Evolutionary conservation across 2,329 filamentous ascomycete genomes (phyloP).

Genomic region (Neocucurbitaria cava): DNA sequence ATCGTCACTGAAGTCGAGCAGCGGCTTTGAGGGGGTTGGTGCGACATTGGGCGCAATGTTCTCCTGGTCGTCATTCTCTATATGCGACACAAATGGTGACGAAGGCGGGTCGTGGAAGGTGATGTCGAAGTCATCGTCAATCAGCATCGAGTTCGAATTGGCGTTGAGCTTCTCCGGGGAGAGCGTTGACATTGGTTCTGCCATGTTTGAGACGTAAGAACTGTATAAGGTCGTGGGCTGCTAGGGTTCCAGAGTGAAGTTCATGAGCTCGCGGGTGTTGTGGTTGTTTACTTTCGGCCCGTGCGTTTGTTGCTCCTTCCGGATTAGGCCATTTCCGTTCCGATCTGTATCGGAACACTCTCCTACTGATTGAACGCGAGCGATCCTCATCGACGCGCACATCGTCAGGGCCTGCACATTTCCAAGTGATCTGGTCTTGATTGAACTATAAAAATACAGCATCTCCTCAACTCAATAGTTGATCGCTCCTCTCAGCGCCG

Average conservation of each 20-base stretch:
- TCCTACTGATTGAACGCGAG: background rate
- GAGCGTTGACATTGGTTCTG: slow-evolving; percentile 40
- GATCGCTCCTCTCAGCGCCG: slow-evolving; percentile 53
- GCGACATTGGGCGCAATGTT: slow-evolving; percentile 39
- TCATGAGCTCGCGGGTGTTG: slow-evolving; percentile 9
- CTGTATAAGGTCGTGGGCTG: slow-evolving; percentile 19
- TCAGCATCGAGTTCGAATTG: slow-evolving; percentile 22
- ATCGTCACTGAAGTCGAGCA: slow-evolving; percentile 32
- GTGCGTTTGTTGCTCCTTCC: slow-evolving; percentile 15
- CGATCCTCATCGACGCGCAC: background rate
- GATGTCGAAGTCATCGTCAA: slow-evolving; percentile 44
- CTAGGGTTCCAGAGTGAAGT: slow-evolving; percentile 21
- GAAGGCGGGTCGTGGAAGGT: slow-evolving; percentile 53
- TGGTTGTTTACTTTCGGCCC: slow-evolving; percentile 19
- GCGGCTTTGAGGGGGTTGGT: slow-evolving; percentile 32
- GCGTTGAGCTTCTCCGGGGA: slow-evolving; percentile 41
- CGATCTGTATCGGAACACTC: background rate
- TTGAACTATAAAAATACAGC: slow-evolving; percentile 1
- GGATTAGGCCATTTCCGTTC: slow-evolving; percentile 12
- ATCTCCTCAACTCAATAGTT: slow-evolving; percentile 30
- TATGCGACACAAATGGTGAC: slow-evolving; percentile 57
- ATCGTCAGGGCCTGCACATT: too few relatives aligned
- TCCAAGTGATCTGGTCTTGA: background rate
- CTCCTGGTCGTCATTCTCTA: slow-evolving; percentile 50
- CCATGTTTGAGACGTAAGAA: slow-evolving; percentile 27